phyloP scores from a whole-genome alignment of 768 basidiomycete genomes.

The Hortiboletus campestris region DNA sequence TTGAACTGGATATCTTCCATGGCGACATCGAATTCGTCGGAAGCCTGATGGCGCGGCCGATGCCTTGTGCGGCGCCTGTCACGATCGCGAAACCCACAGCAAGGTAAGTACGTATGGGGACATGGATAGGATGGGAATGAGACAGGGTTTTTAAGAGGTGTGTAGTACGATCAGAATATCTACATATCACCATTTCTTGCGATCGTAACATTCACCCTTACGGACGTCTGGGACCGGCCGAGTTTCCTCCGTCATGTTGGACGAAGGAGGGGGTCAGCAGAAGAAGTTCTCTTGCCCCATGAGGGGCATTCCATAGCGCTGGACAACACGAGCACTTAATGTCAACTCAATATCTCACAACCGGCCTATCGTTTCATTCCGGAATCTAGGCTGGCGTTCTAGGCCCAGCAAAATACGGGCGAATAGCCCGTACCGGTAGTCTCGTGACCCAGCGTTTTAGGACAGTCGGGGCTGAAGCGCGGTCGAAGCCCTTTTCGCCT shows the following conservation, averaged over 20 bases:
- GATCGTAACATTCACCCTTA: background rate
- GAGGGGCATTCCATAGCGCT: background rate
- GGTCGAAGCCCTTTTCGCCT: background rate
- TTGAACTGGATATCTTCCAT: conserved; percentile 39
- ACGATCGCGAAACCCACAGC: conserved; percentile 27
- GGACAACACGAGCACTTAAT: background rate
- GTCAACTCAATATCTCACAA: too few species aligned
- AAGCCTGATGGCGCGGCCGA: conserved; percentile 49
- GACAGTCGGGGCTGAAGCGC: too few species aligned
- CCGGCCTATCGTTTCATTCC: background rate
- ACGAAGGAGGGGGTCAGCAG: too few species aligned
- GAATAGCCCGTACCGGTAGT: too few species aligned
- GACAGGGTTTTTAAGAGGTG: background rate
- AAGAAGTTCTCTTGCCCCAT: background rate
- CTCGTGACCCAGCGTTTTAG: too few species aligned
- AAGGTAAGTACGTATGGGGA: background rate
- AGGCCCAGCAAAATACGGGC: too few species aligned
- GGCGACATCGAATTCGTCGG: conserved; percentile 42
- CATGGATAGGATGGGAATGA: background rate
- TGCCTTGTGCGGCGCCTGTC: conserved; percentile 46
- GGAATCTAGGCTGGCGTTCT: too few species aligned
- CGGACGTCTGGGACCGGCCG: background rate
- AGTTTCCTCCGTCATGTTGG: too few species aligned
- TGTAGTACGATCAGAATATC: too few species aligned
- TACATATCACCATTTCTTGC: too few species aligned